Base-by-base conservation (phyloP, 2,329 filamentous ascomycete species). In the Penicillium crustosum region DNA sequence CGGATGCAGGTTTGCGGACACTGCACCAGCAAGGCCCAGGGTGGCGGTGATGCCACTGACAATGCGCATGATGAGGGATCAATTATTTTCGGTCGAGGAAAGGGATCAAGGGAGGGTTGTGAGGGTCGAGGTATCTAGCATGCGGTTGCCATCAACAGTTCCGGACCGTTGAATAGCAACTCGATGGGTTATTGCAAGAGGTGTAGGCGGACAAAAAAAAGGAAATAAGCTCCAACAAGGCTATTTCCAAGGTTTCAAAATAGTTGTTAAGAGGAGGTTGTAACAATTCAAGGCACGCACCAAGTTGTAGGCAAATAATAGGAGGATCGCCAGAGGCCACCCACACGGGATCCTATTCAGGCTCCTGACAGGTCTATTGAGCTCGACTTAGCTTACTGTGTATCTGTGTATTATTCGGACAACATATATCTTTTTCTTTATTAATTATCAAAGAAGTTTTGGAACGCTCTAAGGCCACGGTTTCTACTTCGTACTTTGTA, bases 1-100 rank as follows among this genome's bases (percentile, higher is more conserved):
- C 61, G 82, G 78, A 49, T 81, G 78, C 44, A 85, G 73, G 45
- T 80, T 73, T 31, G 82, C 79, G 57, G 79, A 76, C 60, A 80
- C 70, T 27, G 76, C 64, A 75, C 69, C 82, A 59, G 82, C 53
- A 21, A 76, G 59, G 51, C 68, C 64, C 10, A 73, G 59, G 31
- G 64, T 68, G 39, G 69, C 60, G 29, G 94, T 93, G 68, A 67
- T 66, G 48, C 61, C 58, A 58, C 58, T 53, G 25, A 57, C 57
- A 58, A 68, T 57, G 61, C 63, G 65, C 66, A 68, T 68, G 43
- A 55, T 62, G 52, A 36, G 31, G 21, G 33, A 53, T 23, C 31
- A 35, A 50, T 43, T 31, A 17, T n/a, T 31, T 39, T 15, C 36
- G 41, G 41, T 25, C 15, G 39, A 48, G 36, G 21, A 23, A 60